phyloP scores from a whole-genome alignment of 192 early-diverging fungal genomes.

The Coemansia sp. region DNA sequence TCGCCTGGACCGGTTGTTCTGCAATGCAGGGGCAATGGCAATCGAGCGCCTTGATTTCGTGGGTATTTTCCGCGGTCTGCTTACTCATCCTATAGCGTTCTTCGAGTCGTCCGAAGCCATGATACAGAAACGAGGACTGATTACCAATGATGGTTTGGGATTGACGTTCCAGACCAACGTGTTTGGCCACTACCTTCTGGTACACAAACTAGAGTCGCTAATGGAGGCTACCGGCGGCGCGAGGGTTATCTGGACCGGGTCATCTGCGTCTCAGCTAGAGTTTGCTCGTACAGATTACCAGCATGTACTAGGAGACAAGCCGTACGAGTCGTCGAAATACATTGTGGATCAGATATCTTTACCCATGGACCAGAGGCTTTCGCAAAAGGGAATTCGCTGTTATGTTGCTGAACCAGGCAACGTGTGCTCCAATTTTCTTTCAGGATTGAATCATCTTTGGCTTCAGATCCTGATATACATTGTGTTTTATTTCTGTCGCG shows the following conservation, averaged over 20 bases:
- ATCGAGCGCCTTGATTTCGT: slow-evolving; percentile 22
- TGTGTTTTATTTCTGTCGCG: slow-evolving; percentile 34
- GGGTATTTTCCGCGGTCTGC: slow-evolving; percentile 25
- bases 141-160: slow-evolving; percentile 44
- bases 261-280: slow-evolving; percentile 26
- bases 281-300: slow-evolving; percentile 42
- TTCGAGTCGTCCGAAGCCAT: slow-evolving; percentile 51
- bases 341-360: slow-evolving; percentile 47
- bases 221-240: background rate
- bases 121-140: slow-evolving; percentile 26
- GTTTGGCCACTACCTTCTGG: slow-evolving; percentile 56
- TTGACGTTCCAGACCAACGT: slow-evolving; percentile 55
- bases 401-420: slow-evolving; percentile 53
- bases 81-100: slow-evolving; percentile 42
- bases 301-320: slow-evolving; percentile 41
- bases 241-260: slow-evolving; percentile 56
- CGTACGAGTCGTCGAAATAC: slow-evolving; percentile 58
- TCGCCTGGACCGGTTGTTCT: slow-evolving; percentile 41
- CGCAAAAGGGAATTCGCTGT: slow-evolving; percentile 11
- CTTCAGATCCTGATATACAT: slow-evolving; percentile 21
- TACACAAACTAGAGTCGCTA: slow-evolving; percentile 18
- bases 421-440: slow-evolving; percentile 37
- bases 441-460: slow-evolving; percentile 17
- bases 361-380: slow-evolving; percentile 29
- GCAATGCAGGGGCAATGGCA: slow-evolving; percentile 57